These are phyloP conservation scores for Cucurbitaria berberidis DNA, from an alignment of 2,329 filamentous ascomycete genomes.

Conservation along the genomic window DNA sequence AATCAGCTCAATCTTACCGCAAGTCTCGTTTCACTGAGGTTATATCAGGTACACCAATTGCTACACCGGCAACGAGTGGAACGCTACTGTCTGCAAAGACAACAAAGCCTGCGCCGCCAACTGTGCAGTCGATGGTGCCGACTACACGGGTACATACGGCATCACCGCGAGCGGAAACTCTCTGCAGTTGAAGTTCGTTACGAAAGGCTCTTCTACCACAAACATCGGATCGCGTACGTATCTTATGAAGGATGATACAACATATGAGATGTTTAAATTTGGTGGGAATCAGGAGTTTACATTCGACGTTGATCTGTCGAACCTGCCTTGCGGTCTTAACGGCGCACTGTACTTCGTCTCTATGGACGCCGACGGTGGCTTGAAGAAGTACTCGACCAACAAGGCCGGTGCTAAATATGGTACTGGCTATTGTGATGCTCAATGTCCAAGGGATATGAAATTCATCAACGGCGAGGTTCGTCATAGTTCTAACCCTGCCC, in stretches of 20 bases:
- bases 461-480: slow-evolving; percentile 54
- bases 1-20: not conserved
- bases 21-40: not conserved
- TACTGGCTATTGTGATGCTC: slow-evolving; percentile 50
- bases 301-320: slow-evolving; percentile 58
- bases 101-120: slow-evolving; percentile 41
- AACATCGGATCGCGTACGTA: slow-evolving; percentile 49
- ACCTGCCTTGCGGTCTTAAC: slow-evolving; percentile 72
- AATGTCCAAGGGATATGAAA: slow-evolving; percentile 55
- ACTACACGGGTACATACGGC: slow-evolving; percentile 50
- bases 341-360: slow-evolving; percentile 58
- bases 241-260: slow-evolving; percentile 43
- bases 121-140: slow-evolving; percentile 50
- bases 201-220: slow-evolving; percentile 52
- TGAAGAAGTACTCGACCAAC: slow-evolving; percentile 54
- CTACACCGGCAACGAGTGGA: slow-evolving; percentile 52
- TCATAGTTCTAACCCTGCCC: not conserved
- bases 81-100: slow-evolving; percentile 46
- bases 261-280: slow-evolving; percentile 47
- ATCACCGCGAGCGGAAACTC: slow-evolving; percentile 59
- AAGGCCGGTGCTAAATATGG: slow-evolving; percentile 60
- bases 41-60: slow-evolving; percentile 43
- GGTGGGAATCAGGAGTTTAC: slow-evolving; percentile 55
- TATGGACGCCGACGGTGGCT: slow-evolving; percentile 68
- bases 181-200: slow-evolving; percentile 63